Conservation (phyloP, 441 rosid species). For the Eruca vesicaria region DNA sequence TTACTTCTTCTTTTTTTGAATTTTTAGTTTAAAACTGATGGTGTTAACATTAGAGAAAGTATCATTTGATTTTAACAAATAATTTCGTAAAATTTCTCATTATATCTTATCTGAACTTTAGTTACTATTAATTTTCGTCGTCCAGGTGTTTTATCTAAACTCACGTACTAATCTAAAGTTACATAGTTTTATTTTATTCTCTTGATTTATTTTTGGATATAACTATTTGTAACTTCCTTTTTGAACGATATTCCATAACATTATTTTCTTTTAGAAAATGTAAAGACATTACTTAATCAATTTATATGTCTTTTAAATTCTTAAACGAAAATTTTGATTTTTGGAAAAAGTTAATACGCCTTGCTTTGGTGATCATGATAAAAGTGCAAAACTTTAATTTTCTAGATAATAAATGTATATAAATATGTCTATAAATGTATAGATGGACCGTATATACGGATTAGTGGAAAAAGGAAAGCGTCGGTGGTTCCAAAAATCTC, state of each 20-base stretch:
- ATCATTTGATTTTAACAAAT: not conserved
- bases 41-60: not conserved
- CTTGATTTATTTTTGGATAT: not conserved
- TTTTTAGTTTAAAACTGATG: not conserved
- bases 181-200: not conserved
- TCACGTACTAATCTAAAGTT: not conserved
- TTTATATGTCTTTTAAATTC: not conserved
- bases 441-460: constrained; percentile 26
- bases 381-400: constrained; percentile 22
- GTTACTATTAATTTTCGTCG: not conserved
- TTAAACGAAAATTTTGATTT: not conserved
- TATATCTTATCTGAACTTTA: not conserved
- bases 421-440: not conserved
- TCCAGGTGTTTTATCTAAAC: not conserved
- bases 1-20: not conserved
- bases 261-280: not conserved
- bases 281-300: not conserved
- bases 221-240: not conserved
- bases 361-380: constrained; percentile 30
- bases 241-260: too few species aligned
- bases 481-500: constrained; percentile 50
- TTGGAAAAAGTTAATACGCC: not conserved
- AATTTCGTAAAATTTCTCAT: not conserved
- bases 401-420: not conserved
- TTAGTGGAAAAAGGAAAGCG: constrained; percentile 28